A percentile compares a stretch with the other conserved stretches of the same genome.
Evolutionary conservation across 352 stramenopile species (phyloP).

Genomic region (Globisporangium solare): DNA sequence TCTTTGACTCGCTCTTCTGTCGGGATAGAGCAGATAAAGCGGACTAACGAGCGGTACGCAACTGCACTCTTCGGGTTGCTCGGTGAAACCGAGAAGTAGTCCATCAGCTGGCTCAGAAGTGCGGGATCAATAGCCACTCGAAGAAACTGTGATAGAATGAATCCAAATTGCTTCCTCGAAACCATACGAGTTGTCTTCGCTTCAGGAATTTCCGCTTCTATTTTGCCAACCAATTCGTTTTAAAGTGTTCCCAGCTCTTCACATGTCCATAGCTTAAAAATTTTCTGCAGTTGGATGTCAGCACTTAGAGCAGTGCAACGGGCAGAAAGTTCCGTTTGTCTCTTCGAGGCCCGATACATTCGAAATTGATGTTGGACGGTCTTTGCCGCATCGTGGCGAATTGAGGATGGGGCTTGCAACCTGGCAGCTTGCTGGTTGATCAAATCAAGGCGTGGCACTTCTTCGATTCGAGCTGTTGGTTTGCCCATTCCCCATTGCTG

Average conservation of each 20-base stretch:
- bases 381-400: slow-evolving; percentile 41
- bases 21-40: slow-evolving; percentile 39
- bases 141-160: slow-evolving; percentile 41
- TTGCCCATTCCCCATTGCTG: slow-evolving; percentile 18
- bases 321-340: background rate
- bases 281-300: slow-evolving; percentile 30
- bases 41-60: slow-evolving; percentile 36
- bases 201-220: slow-evolving; percentile 32
- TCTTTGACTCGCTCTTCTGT: slow-evolving; percentile 27
- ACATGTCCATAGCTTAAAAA: slow-evolving; percentile 37
- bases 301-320: slow-evolving; percentile 24
- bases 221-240: slow-evolving; percentile 26
- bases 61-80: slow-evolving; percentile 16
- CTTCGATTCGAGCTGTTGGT: background rate
- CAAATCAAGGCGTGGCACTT: slow-evolving; percentile 13
- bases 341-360: slow-evolving; percentile 23
- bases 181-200: slow-evolving; percentile 23
- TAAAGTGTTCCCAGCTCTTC: slow-evolving; percentile 34
- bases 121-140: slow-evolving; percentile 35
- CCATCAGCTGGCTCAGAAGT: slow-evolving; percentile 34
- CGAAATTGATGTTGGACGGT: slow-evolving; percentile 38
- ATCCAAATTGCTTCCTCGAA: slow-evolving; percentile 48
- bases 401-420: slow-evolving; percentile 26
- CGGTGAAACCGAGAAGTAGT: slow-evolving; percentile 31
- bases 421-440: slow-evolving; percentile 22